A percentile compares a stretch with the other conserved stretches of the same genome.
Evolutionary conservation across 495 filamentous ascomycete genomes (phyloP).

Genomic region (Penicillium robsamsonii): DNA sequence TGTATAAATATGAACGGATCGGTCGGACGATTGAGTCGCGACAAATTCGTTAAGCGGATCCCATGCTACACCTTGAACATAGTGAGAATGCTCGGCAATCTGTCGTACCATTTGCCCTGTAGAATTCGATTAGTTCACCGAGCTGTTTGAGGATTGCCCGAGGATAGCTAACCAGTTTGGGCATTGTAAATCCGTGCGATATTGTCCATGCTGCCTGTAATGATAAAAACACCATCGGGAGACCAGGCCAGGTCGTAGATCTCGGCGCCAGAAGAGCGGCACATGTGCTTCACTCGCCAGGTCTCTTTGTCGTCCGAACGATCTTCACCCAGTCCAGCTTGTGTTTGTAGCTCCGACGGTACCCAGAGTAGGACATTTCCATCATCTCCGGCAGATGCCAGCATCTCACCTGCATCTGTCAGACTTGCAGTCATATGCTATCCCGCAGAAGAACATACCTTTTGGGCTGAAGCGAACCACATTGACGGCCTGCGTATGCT

Average conservation of each 20-base stretch:
- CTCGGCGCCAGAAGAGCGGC: conserved; percentile 83
- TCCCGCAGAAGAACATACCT: conserved; percentile 51
- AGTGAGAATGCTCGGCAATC: conserved; percentile 98
- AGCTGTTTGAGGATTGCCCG: not conserved
- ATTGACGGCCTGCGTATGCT: conserved; percentile 97
- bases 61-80: conserved; percentile 98
- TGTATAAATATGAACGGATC: conserved; percentile 95
- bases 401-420: conserved; percentile 69
- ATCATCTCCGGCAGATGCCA: conserved; percentile 94
- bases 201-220: conserved; percentile 99
- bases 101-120: conserved; percentile 86
- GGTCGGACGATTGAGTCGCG: conserved; percentile 95
- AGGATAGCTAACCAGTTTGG: conserved; percentile 66
- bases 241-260: conserved; percentile 99
- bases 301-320: conserved; percentile 90
- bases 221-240: conserved; percentile 92
- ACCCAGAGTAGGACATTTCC: conserved; percentile 96
- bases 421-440: conserved; percentile 17
- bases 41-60: conserved; percentile 98
- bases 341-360: conserved; percentile 69
- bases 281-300: conserved; percentile 98
- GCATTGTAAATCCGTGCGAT: conserved; percentile 96
- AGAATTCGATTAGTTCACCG: conserved; percentile 16
- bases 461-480: conserved; percentile 93
- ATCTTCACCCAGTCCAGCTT: conserved; percentile 74